These are phyloP conservation scores for Leccinum imitatum DNA, from an alignment of 768 basidiomycete species.

Conservation along the genomic window DNA sequence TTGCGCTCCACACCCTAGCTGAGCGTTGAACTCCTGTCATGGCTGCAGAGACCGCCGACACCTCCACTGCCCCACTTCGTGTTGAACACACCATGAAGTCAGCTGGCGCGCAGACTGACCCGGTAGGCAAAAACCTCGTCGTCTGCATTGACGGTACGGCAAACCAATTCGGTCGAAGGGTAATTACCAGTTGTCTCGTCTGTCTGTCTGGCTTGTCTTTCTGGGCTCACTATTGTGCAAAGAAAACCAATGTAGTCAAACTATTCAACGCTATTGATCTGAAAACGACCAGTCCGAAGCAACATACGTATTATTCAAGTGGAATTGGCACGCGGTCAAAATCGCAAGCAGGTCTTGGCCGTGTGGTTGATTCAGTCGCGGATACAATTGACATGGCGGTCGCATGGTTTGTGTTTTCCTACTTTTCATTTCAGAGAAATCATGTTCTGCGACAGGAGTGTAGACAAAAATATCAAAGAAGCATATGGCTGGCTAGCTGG, in stretches of 20 bases:
- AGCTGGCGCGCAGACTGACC: background rate
- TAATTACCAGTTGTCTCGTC: background rate
- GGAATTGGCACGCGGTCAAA: conserved; percentile 34
- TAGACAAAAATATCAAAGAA: background rate
- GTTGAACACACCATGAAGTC: background rate
- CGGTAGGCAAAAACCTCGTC: conserved; percentile 15
- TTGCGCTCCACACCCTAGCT: background rate
- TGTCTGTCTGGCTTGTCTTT: background rate
- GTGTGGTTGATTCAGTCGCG: background rate
- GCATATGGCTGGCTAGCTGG: background rate
- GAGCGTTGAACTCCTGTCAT: background rate
- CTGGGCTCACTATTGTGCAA: background rate
- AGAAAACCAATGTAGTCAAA: background rate
- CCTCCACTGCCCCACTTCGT: background rate
- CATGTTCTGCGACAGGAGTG: background rate
- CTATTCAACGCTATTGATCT: conserved; percentile 9
- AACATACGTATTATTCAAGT: conserved; percentile 35
- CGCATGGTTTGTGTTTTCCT: background rate
- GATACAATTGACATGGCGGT: conserved; percentile 16
- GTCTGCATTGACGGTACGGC: background rate
- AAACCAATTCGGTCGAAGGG: background rate
- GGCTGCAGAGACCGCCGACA: background rate
- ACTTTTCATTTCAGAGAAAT: background rate
- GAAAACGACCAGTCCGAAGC: conserved; percentile 10
- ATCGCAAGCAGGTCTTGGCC: conserved; percentile 19